phyloP scores from a whole-genome alignment of 2,329 filamentous ascomycete species.

The Colletotrichum sp. region DNA sequence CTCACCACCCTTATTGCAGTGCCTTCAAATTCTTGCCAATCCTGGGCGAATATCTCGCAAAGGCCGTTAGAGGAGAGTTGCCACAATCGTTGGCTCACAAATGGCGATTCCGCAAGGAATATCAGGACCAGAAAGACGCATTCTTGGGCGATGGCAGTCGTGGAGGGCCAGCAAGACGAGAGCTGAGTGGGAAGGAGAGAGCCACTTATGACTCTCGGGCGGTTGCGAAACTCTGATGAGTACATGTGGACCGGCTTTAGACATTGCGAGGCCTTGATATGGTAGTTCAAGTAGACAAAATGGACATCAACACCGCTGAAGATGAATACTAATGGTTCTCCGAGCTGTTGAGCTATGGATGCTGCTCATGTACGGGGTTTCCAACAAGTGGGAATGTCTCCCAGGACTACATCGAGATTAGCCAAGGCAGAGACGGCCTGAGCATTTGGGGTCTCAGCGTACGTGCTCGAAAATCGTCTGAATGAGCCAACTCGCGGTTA shows the following conservation, averaged over 20 bases:
- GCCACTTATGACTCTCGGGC: background rate
- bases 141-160: constrained; percentile 34
- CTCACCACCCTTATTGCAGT: background rate
- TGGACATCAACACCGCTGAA: background rate
- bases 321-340: background rate
- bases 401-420: accelerated
- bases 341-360: background rate
- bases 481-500: background rate
- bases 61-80: constrained; percentile 32
- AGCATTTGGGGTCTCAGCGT: accelerated
- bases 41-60: constrained; percentile 26
- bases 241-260: background rate
- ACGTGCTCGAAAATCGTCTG: background rate
- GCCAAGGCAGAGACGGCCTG: accelerated
- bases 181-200: background rate
- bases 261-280: background rate
- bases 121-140: background rate
- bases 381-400: background rate
- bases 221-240: background rate
- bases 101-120: constrained; percentile 28
- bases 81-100: constrained; percentile 26
- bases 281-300: background rate
- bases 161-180: constrained; percentile 26
- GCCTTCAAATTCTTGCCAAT: constrained; percentile 31
- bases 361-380: too few relatives aligned